These are phyloP conservation scores for Chytriomyces confervae DNA, from an alignment of 192 early-diverging fungal species.

Conservation along the genomic window DNA sequence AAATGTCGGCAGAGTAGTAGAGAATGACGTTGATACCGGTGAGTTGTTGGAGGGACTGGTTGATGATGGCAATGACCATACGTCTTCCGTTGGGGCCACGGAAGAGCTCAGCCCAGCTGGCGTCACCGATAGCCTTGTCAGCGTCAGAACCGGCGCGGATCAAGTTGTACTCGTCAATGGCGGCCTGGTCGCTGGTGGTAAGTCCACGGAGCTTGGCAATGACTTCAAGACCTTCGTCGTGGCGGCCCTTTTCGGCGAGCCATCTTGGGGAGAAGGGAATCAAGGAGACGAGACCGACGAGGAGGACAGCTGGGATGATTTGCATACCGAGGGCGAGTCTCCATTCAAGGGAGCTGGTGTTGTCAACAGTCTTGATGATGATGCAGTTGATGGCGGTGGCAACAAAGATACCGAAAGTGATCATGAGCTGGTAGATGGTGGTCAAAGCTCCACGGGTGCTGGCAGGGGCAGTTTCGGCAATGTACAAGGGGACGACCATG, in stretches of 20 bases:
- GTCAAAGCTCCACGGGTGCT: constrained; percentile 72
- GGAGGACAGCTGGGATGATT: constrained; percentile 75
- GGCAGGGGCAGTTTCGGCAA: constrained; percentile 83
- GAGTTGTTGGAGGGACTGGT: constrained; percentile 31
- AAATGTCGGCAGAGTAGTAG: constrained; percentile 69
- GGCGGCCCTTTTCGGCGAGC: constrained; percentile 53
- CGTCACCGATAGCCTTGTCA: constrained; percentile 59
- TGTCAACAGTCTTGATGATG: constrained; percentile 46
- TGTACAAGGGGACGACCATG: constrained; percentile 56
- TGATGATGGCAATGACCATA: constrained; percentile 12
- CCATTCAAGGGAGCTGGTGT: constrained; percentile 64
- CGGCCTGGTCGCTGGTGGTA: constrained; percentile 32
- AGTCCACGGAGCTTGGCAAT: constrained; percentile 53
- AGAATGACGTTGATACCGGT: constrained; percentile 78
- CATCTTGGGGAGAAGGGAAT: constrained; percentile 77
- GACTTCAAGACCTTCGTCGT: constrained; percentile 46
- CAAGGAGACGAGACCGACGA: constrained; percentile 69
- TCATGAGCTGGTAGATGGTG: constrained; percentile 87
- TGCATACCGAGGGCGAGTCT: constrained; percentile 85
- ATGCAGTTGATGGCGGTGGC: constrained; percentile 50
- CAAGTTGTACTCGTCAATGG: constrained; percentile 55
- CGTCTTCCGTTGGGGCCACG: neutral
- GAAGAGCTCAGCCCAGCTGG: constrained; percentile 47
- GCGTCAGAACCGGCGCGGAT: constrained; percentile 56
- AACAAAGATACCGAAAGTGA: constrained; percentile 80